Conservation (phyloP, 768 basidiomycete species). For the Clitopilus hobsonii region DNA sequence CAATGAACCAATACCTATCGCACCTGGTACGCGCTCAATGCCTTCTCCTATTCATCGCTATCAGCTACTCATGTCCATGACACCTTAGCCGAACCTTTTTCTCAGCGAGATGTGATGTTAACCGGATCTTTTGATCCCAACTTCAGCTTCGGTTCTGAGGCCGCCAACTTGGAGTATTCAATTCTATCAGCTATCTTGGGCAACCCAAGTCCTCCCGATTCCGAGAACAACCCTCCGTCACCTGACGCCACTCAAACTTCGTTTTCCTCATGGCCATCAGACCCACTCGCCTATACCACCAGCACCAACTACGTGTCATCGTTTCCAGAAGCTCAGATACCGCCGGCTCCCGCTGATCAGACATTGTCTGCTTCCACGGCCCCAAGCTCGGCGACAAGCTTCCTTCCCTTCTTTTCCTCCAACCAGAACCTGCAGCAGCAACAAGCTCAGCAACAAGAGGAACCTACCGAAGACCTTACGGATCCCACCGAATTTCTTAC, state of each 20-base stretch:
- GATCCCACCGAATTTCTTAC: conserved; percentile 31
- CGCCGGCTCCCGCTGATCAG: conserved; percentile 30
- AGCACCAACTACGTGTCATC: conserved; percentile 26
- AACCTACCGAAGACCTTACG: conserved; percentile 28
- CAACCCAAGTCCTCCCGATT: conserved; percentile 57
- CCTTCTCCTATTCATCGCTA: not conserved
- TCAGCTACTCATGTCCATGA: conserved; percentile 9
- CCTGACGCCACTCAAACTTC: conserved; percentile 14
- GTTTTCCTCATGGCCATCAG: conserved; percentile 34
- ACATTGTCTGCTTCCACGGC: conserved; percentile 26
- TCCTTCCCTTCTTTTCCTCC: conserved; percentile 44
- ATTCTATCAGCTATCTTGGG: conserved; percentile 91
- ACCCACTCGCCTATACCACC: conserved; percentile 32
- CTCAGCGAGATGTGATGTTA: conserved; percentile 57
- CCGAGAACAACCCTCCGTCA: conserved; percentile 37
- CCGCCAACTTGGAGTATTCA: conserved; percentile 91
- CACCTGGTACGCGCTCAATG: conserved; percentile 26
- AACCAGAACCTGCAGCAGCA: conserved; percentile 10
- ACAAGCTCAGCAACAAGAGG: conserved; percentile 25
- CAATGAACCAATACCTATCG: conserved; percentile 25
- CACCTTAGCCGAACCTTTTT: conserved; percentile 42
- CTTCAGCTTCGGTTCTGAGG: conserved; percentile 78
- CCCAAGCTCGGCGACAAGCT: conserved; percentile 29
- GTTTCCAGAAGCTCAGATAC: conserved; percentile 31
- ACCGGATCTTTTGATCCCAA: conserved; percentile 56